Base-by-base conservation (phyloP, 2,329 filamentous ascomycete species). In the Polytolypa hystricis region DNA sequence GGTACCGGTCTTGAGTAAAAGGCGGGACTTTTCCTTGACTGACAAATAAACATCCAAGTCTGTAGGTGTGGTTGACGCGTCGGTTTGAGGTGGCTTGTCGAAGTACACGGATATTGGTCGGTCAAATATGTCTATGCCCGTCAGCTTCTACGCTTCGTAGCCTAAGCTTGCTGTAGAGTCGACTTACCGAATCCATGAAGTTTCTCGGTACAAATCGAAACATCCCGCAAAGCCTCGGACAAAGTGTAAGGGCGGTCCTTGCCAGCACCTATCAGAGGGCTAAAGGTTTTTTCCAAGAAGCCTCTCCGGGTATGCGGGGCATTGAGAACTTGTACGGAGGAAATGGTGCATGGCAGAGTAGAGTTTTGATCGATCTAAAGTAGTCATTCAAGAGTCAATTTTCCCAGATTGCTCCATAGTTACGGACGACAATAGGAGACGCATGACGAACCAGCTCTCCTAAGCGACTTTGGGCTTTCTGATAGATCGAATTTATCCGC, bases 1-100 rank as follows among this genome's bases (percentile, higher is more conserved):
- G 6, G 91, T 96, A 41, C 91, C 91, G 0, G 87, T 94, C 66
- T 93, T 93, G 52, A 96, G 73, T 41, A 86, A 77, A 53, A 96
- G 76, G 26, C 82, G 79, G 20, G 84, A 81, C 47, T 84, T 79
- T 61, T 98, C 89, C 42, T 73, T 71, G 15, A 83, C 81, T 36
- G 76, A 77, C 39, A 95, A 71, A 50, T 80, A 82, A 36, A 95
- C 73, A 46, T 89, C 81, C 47, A 96, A 64, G 55, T 93, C 85
- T 38, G 78, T 85, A 2, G 80, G 76, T 2, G 77, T 77, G 7
- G 79, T 75, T 5, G 77, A 74, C 0, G 82, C 71, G 42, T 84
- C 75, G 30, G 77, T 73, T 32, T 74, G 72, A 41, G 77, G 71
- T 8, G 85, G 78, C 35, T 79, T 77, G 54, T 89, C 84, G 43